Conservation (phyloP, 2,329 filamentous ascomycete species). For the Ophiostoma triangulosporum region DNA sequence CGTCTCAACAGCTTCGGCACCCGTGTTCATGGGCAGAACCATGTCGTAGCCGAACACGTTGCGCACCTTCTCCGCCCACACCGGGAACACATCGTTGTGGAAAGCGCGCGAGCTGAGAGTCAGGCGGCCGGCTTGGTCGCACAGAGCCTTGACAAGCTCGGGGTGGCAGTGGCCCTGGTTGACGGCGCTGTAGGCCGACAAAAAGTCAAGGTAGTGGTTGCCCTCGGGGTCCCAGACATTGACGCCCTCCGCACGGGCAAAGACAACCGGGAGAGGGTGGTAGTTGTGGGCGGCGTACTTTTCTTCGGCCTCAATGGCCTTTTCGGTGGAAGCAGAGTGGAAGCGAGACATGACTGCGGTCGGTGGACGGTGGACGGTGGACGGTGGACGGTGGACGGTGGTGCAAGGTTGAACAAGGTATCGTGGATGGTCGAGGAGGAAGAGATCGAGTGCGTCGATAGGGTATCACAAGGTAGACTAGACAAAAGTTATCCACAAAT, state of each 20-base stretch:
- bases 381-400: background rate
- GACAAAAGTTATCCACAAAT: background rate
- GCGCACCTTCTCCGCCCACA: conserved; percentile 86
- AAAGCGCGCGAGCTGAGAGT: conserved; percentile 92
- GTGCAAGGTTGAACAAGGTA: background rate
- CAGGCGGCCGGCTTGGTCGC: conserved; percentile 76
- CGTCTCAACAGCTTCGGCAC: conserved; percentile 90
- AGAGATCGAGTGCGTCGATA: background rate
- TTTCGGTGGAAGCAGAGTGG: conserved; percentile 66
- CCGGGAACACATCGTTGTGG: conserved; percentile 96
- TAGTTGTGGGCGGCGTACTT: conserved; percentile 95
- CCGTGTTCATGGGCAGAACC: conserved; percentile 97
- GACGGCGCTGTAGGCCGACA: conserved; percentile 94
- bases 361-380: conserved; percentile 19
- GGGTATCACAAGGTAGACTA: background rate
- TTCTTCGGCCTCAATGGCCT: conserved; percentile 69
- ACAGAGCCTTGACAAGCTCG: conserved; percentile 79
- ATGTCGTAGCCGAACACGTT: conserved; percentile 89
- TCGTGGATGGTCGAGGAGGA: background rate
- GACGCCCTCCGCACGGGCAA: conserved; percentile 70
- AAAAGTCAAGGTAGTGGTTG: conserved; percentile 90
- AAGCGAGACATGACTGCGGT: conserved; percentile 28
- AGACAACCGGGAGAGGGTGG: conserved; percentile 90
- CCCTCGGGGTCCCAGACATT: conserved; percentile 96
- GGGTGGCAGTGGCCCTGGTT: conserved; percentile 98